phyloP scores from a whole-genome alignment of 805 yeast species.

The Torulaspora gathmanii region DNA sequence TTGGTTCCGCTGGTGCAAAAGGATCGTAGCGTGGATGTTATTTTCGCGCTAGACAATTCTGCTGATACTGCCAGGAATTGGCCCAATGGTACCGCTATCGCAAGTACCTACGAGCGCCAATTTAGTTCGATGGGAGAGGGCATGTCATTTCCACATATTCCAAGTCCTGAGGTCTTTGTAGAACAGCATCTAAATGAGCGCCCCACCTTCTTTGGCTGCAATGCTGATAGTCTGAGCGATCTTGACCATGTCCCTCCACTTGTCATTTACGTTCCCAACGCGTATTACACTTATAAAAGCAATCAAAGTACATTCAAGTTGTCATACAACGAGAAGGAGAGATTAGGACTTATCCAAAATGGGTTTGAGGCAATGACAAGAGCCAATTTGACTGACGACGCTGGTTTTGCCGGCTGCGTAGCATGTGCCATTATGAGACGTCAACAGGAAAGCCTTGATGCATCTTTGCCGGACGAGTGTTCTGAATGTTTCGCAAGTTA shows the following conservation, averaged over 20 bases:
- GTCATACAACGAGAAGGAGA: conserved; percentile 54
- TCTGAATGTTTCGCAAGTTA: conserved; percentile 61
- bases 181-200: conserved; percentile 55
- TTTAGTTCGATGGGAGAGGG: conserved; percentile 49
- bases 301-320: conserved; percentile 72
- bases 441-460: conserved; percentile 62
- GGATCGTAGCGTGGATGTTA: conserved; percentile 54
- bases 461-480: conserved; percentile 61
- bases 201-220: conserved; percentile 84
- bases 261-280: conserved; percentile 71
- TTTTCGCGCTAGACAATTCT: conserved; percentile 62
- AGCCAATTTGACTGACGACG: conserved; percentile 61
- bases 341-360: conserved; percentile 57
- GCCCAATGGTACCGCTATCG: conserved; percentile 66
- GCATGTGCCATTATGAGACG: conserved; percentile 82
- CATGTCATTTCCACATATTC: conserved; percentile 75
- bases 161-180: conserved; percentile 58
- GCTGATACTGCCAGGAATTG: conserved; percentile 56
- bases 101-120: conserved; percentile 55
- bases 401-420: conserved; percentile 67
- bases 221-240: conserved; percentile 55
- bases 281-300: conserved; percentile 58
- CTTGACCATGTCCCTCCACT: conserved; percentile 61
- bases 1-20: conserved; percentile 56
- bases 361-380: conserved; percentile 70